A percentile compares a stretch with the other conserved stretches of the same genome.
Conservation (phyloP, 768 basidiomycete genomes). For the Termitomyces sp. region DNA sequence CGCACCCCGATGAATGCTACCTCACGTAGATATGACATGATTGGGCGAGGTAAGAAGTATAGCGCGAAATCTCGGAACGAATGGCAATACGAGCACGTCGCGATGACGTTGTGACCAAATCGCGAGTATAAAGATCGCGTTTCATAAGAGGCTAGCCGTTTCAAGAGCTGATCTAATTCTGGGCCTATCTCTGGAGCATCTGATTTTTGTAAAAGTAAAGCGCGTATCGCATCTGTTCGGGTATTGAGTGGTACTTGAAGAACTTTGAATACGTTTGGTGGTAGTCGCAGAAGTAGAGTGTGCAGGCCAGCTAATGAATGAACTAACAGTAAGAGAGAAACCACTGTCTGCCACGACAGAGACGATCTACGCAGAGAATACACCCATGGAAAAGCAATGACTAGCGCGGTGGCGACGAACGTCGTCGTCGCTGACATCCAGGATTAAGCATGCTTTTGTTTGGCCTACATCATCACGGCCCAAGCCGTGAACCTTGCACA, state of each 20-base stretch:
- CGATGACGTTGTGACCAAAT: conserved; percentile 62
- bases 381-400: conserved; percentile 14
- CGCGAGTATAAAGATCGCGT: conserved; percentile 53
- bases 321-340: conserved; percentile 35
- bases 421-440: conserved; percentile 11
- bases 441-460: neutral
- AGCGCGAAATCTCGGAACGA: conserved; percentile 55
- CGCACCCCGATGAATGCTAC: conserved; percentile 46
- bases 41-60: conserved; percentile 46
- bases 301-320: conserved; percentile 50
- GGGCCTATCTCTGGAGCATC: conserved; percentile 36
- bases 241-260: conserved; percentile 51
- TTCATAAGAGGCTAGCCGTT: conserved; percentile 50
- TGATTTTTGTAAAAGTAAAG: conserved; percentile 34
- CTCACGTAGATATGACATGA: conserved; percentile 57
- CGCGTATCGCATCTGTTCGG: conserved; percentile 46
- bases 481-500: neutral
- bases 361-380: conserved; percentile 12
- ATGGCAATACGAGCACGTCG: conserved; percentile 62
- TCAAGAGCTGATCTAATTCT: conserved; percentile 47
- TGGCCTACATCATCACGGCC: neutral
- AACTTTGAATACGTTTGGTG: conserved; percentile 56
- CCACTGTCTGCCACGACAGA: conserved; percentile 15
- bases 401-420: conserved; percentile 13
- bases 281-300: conserved; percentile 37